Evolutionary conservation across 1,284 basidiomycete species (phyloP).

Genomic region (Rhizoctonia solani): DNA sequence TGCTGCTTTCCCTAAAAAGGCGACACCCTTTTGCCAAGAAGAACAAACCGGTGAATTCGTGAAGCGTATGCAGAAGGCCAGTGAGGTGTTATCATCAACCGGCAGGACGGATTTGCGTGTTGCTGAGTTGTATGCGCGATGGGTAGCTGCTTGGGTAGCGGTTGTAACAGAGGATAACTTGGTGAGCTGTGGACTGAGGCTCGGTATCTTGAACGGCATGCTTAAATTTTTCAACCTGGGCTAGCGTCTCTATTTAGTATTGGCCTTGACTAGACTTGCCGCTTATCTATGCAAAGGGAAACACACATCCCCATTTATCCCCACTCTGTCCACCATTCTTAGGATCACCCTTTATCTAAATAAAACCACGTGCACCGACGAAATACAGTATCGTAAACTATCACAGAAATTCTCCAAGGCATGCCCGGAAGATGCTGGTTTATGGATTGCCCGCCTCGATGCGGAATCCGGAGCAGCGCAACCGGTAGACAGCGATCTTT

Average conservation of each 20-base stretch:
- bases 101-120: conserved; percentile 42
- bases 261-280: conserved; percentile 49
- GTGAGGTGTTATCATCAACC: conserved; percentile 56
- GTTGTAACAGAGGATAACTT: conserved; percentile 56
- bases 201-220: neutral
- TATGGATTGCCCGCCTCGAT: conserved; percentile 61
- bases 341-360: conserved; percentile 48
- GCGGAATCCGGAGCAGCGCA: conserved; percentile 47
- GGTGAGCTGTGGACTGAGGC: conserved; percentile 53
- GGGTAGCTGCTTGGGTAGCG: conserved; percentile 60
- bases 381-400: conserved; percentile 48
- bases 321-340: conserved; percentile 55
- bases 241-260: conserved; percentile 57
- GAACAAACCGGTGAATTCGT: conserved; percentile 51
- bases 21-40: conserved; percentile 35
- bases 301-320: conserved; percentile 45
- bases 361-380: conserved; percentile 44
- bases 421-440: conserved; percentile 45
- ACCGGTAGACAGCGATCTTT: conserved; percentile 42
- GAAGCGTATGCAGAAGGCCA: conserved; percentile 60
- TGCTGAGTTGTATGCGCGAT: conserved; percentile 57
- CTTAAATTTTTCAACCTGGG: neutral
- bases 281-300: conserved; percentile 16
- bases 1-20: conserved; percentile 43
- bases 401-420: conserved; percentile 53